Evolutionary conservation across 164 flowering plant species (phyloP).

Genomic region (Vitis rupestris): DNA sequence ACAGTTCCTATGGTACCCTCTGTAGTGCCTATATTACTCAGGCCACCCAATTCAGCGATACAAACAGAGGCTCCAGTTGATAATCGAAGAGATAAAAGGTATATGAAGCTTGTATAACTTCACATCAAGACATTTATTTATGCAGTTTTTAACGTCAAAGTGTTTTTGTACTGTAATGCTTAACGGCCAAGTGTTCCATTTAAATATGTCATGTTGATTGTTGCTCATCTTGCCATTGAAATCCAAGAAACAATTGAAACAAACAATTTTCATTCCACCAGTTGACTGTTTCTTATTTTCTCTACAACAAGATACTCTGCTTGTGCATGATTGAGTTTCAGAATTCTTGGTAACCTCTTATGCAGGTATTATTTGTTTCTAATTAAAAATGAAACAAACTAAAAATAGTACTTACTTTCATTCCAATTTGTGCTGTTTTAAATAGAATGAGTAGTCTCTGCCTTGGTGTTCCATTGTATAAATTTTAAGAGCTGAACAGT

Average conservation of each 20-base stretch:
- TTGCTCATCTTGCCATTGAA: neutral
- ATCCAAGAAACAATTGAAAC: neutral
- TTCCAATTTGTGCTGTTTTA: neutral
- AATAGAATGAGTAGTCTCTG: neutral
- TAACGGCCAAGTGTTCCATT: neutral
- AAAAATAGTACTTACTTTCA: neutral
- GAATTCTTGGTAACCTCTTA: neutral
- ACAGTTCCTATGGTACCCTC: constrained; percentile 53
- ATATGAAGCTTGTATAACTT: constrained; percentile 7
- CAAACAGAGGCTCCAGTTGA: constrained; percentile 33
- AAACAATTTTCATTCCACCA: neutral
- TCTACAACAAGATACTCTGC: neutral
- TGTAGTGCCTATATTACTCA: constrained; percentile 46
- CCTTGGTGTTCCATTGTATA: neutral
- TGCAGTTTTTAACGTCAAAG: too few relatives aligned
- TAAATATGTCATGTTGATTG: neutral
- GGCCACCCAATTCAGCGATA: constrained; percentile 33
- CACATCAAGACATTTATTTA: neutral
- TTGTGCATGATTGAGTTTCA: neutral
- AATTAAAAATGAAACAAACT: neutral
- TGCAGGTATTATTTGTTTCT: neutral
- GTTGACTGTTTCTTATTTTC: neutral
- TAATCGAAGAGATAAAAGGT: constrained; percentile 66
- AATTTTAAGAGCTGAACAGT: neutral
- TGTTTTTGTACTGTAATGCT: neutral